Conservation (phyloP, 2,329 filamentous ascomycete genomes). For the Trichoderma harzianum region DNA sequence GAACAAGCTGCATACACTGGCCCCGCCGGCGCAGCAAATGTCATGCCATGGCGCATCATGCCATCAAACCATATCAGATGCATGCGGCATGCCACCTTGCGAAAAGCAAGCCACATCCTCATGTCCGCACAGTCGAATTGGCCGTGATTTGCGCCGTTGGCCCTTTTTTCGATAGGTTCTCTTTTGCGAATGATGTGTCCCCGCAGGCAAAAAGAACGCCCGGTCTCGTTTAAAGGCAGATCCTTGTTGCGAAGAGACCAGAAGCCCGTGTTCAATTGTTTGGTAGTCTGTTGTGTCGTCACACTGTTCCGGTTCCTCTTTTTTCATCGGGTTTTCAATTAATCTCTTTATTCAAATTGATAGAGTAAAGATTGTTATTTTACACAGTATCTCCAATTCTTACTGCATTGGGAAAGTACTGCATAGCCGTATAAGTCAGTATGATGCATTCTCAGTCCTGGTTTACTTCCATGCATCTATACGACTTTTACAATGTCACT, state of each 20-base stretch:
- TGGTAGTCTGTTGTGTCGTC: neutral
- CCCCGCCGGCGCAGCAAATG: neutral
- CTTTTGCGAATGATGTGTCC: too few relatives aligned
- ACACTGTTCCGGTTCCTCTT: neutral
- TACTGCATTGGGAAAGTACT: neutral
- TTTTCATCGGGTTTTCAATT: neutral
- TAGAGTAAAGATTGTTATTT: neutral
- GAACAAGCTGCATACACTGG: neutral
- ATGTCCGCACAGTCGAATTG: neutral
- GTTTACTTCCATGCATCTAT: neutral
- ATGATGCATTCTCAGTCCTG: neutral
- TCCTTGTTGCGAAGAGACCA: neutral
- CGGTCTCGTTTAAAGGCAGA: neutral
- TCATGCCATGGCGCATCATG: conserved; percentile 1
- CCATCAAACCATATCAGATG: neutral
- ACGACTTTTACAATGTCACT: neutral
- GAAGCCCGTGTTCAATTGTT: neutral
- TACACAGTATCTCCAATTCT: neutral
- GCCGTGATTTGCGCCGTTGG: neutral
- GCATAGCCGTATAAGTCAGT: neutral
- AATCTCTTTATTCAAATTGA: neutral
- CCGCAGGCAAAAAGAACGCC: too few relatives aligned
- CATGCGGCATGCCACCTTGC: neutral
- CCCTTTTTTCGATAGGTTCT: neutral
- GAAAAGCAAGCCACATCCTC: conserved; percentile 3